A percentile compares a stretch with the other conserved stretches of the same genome.
These are phyloP conservation scores for Psidium friedrichsthalianum DNA, from an alignment of 345 rosid genomes.

Conservation along the genomic window DNA sequence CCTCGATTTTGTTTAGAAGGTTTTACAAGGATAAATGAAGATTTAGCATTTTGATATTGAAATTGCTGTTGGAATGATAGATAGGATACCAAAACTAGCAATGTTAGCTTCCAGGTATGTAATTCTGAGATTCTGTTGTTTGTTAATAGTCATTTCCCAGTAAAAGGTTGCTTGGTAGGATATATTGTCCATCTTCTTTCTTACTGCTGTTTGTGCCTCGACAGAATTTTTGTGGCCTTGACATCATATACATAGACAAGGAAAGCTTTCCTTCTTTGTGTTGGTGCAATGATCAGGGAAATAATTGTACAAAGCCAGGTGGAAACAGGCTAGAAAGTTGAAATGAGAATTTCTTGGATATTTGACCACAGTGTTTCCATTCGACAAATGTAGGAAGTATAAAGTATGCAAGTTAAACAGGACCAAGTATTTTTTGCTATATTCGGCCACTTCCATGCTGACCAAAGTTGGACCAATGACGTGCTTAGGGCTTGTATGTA, in stretches of 20 bases:
- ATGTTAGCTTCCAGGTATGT: neutral
- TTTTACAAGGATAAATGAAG: slow-evolving; percentile 1
- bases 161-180: neutral
- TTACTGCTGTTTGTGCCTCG: neutral
- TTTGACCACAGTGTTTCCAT: neutral
- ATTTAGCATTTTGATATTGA: slow-evolving; percentile 4
- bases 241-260: neutral
- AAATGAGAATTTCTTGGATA: neutral
- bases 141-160: neutral
- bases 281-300: neutral
- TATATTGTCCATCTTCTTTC: neutral
- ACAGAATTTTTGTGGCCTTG: neutral
- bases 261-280: neutral
- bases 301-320: neutral
- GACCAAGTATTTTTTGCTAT: neutral
- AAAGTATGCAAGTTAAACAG: neutral
- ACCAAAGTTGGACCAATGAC: neutral
- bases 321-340: neutral
- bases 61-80: neutral
- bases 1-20: slow-evolving; percentile 42
- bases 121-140: neutral
- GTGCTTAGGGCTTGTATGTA: neutral
- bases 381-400: neutral
- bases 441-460: neutral
- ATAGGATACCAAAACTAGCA: neutral